Percentiles rank a stretch among this genome's conserved stretches.
Evolutionary conservation across 352 stramenopile genomes (phyloP).

Genomic region (Blastocystis sp.): DNA sequence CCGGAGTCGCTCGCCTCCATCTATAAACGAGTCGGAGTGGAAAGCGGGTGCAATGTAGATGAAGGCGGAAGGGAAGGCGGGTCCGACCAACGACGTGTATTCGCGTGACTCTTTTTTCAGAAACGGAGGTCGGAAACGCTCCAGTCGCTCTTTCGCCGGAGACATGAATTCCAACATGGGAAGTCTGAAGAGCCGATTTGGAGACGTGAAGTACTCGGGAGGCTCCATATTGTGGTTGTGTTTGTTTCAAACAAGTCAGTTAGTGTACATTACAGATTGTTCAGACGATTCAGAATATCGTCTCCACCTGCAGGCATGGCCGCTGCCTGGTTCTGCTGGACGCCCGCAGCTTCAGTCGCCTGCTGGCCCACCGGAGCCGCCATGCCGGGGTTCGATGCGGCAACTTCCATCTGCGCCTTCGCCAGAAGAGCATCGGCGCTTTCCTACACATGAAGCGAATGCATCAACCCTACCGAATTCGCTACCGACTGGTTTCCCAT

Average conservation of each 20-base stretch:
- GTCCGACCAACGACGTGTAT: neutral
- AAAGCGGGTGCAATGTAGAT: neutral
- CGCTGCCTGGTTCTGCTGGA: neutral
- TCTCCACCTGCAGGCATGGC: neutral
- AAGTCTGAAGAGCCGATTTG: conserved; percentile 24
- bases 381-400: neutral
- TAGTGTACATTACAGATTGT: conserved; percentile 37
- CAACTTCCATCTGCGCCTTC: neutral
- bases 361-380: neutral
- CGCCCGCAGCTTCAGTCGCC: too few relatives aligned
- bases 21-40: neutral
- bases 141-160: neutral
- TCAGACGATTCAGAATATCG: conserved; percentile 47
- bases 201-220: neutral
- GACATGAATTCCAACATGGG: neutral
- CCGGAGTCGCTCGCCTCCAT: conserved; percentile 15
- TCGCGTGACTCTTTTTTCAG: conserved; percentile 8
- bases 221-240: neutral
- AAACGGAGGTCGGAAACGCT: neutral
- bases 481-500: conserved; percentile 4
- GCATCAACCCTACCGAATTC: neutral
- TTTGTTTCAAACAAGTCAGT: too few relatives aligned
- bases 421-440: neutral
- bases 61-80: neutral
- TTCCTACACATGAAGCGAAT: neutral